Evolutionary conservation across 2,329 filamentous ascomycete genomes (phyloP), one percentile per base, ranked within the genome.

Genomic region (Claviceps monticola): DNA sequence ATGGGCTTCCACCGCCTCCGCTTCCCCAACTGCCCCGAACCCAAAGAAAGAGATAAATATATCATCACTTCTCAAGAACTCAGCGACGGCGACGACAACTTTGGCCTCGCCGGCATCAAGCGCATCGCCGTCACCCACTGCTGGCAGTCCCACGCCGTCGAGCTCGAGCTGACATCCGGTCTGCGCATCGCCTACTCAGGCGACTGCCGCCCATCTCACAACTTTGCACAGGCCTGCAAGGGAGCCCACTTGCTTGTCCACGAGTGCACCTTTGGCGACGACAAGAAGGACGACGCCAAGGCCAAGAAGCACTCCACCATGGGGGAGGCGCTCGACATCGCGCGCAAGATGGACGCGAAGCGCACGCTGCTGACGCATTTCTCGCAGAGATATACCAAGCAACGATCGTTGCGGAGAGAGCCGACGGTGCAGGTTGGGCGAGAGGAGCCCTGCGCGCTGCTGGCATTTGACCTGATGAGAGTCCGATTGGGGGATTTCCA

Each of bases 231-330:
- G 13, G 84, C 91, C 49, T 94, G 87, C 46, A 70, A 71, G 46
- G 82, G 82, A 55, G 83, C 85, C 2, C 95, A 91, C 14, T 76
- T 98, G 6, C 79, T 96, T 5, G 80, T 98, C 52, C 93, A 98
- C 71, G 93, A 98, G 74, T 90, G 89, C 56, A 98, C 93, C 0
- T 97, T 98, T 63, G 88, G 93, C 59, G 88, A 95, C 63, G 87
- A 93, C 60, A 78, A 95, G 59, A 60, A 68, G 41, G 79, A 76
- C 16, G 90, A 96, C 61, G 93, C 93, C 4, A 64, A 76, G 29
- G 86, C 84, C 49, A 98, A 98, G 78, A 89, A 85, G 62, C 93
- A 98, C 71, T 87, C 79, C 41, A 98, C 93, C 8, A 87, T 89
- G 55, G 78, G 78, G 14, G 93, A 98, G 70, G 93, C 93, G 1